Evolutionary conservation across 306 rosid species (phyloP).

Genomic region (Rosa lucieae): DNA sequence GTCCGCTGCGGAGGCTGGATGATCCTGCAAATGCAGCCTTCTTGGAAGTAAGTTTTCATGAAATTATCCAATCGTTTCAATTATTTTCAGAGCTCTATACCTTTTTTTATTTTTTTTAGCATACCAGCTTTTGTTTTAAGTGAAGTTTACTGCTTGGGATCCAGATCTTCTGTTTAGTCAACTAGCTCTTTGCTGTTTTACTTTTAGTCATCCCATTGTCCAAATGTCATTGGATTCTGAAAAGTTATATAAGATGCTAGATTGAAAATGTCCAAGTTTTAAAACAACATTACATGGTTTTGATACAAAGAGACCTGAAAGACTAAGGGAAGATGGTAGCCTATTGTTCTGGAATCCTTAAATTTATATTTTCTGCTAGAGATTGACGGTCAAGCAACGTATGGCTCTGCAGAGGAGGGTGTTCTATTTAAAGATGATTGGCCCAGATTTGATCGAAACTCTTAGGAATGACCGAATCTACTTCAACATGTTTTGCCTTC

Average conservation of each 20-base stretch:
- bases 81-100: background rate
- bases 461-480: background rate
- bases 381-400: background rate
- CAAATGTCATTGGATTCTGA: background rate
- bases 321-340: background rate
- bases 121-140: background rate
- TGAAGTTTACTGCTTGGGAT: background rate
- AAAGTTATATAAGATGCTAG: background rate
- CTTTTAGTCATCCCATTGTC: background rate
- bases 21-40: constrained; percentile 85
- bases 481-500: background rate
- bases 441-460: background rate
- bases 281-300: background rate
- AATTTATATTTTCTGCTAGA: background rate
- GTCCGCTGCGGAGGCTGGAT: constrained; percentile 66
- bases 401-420: background rate
- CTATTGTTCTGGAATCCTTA: background rate
- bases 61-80: background rate
- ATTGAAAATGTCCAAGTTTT: background rate
- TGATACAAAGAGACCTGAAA: background rate
- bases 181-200: background rate
- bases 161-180: background rate
- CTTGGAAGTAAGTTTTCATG: constrained; percentile 58
- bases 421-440: background rate
- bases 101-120: background rate